Percentiles rank a stretch among this genome's conserved stretches.
Conservation (phyloP, 2,329 filamentous ascomycete genomes). For the Microdochium nivale region DNA sequence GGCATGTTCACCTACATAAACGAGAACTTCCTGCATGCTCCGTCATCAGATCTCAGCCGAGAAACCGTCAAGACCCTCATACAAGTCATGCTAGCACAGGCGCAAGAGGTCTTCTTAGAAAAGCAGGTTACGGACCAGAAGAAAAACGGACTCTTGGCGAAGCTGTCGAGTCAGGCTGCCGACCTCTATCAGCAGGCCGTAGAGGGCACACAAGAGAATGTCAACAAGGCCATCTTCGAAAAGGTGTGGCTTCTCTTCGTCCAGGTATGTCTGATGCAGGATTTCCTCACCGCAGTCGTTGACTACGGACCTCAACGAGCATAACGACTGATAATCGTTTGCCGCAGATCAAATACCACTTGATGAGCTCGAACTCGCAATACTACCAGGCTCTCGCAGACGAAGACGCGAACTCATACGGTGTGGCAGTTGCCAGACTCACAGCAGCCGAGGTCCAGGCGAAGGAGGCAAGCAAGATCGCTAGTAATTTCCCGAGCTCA, state of each 20-base stretch:
- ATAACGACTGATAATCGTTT: constrained; percentile 9
- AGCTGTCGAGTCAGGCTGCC: constrained; percentile 83
- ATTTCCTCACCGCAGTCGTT: background rate
- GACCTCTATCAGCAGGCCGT: constrained; percentile 81
- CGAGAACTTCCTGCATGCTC: constrained; percentile 96
- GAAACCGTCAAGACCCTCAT: constrained; percentile 96
- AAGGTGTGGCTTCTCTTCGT: constrained; percentile 83
- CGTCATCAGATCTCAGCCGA: constrained; percentile 88
- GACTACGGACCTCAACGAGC: too few species aligned
- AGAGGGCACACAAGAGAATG: constrained; percentile 89
- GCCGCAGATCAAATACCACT: constrained; percentile 62
- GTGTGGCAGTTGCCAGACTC: constrained; percentile 73
- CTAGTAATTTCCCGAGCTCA: constrained; percentile 71
- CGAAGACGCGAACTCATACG: constrained; percentile 80
- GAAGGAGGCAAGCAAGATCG: constrained; percentile 68
- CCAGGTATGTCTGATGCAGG: constrained; percentile 46
- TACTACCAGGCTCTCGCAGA: constrained; percentile 92
- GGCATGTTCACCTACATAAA: constrained; percentile 99
- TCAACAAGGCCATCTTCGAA: constrained; percentile 84
- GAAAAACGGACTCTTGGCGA: constrained; percentile 84
- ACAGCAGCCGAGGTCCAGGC: constrained; percentile 71
- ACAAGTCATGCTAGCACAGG: constrained; percentile 86
- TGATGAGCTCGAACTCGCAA: constrained; percentile 79
- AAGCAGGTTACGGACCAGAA: constrained; percentile 91
- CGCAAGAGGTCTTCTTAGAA: constrained; percentile 94